phyloP scores from a whole-genome alignment of 2,329 filamentous ascomycete species.

The Xylariaceae sp. region DNA sequence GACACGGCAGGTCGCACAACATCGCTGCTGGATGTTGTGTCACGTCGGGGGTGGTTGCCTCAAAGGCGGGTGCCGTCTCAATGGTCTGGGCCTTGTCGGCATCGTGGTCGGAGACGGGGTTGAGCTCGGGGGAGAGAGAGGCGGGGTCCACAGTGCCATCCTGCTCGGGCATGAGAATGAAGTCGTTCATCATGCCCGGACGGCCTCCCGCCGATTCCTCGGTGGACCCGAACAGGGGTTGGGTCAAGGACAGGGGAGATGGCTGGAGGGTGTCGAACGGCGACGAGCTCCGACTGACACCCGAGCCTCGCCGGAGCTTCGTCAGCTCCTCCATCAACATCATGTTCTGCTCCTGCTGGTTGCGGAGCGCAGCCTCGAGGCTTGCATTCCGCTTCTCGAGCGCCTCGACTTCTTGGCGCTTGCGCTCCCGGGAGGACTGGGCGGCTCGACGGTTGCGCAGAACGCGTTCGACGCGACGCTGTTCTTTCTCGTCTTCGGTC shows the following conservation, averaged over 20 bases:
- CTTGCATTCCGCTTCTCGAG: constrained; percentile 69
- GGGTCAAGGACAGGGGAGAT: constrained; percentile 49
- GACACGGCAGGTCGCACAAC: constrained; percentile 99
- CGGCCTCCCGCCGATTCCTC: constrained; percentile 21
- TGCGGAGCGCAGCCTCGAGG: constrained; percentile 55
- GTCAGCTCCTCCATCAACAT: constrained; percentile 43
- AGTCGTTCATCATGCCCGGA: constrained; percentile 33
- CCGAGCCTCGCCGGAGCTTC: constrained; percentile 37
- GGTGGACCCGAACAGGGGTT: constrained; percentile 46
- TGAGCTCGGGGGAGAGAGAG: constrained; percentile 51
- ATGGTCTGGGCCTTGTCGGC: constrained; percentile 20
- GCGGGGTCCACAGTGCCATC: constrained; percentile 52
- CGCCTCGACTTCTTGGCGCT: constrained; percentile 79
- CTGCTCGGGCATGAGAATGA: constrained; percentile 32
- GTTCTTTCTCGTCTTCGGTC: constrained; percentile 98
- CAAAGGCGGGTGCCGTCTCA: constrained; percentile 18
- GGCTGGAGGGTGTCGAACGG: constrained; percentile 35
- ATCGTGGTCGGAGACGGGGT: constrained; percentile 40
- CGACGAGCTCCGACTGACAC: constrained; percentile 32
- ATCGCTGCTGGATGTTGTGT: constrained; percentile 99
- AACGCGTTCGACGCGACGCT: constrained; percentile 92
- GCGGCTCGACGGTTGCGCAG: constrained; percentile 93
- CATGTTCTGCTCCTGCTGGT: constrained; percentile 48
- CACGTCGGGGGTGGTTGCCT: constrained; percentile 64
- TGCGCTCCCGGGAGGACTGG: constrained; percentile 91